Conservation (phyloP, 176 grass and related monocot species). For the Musa schizocarpa region DNA sequence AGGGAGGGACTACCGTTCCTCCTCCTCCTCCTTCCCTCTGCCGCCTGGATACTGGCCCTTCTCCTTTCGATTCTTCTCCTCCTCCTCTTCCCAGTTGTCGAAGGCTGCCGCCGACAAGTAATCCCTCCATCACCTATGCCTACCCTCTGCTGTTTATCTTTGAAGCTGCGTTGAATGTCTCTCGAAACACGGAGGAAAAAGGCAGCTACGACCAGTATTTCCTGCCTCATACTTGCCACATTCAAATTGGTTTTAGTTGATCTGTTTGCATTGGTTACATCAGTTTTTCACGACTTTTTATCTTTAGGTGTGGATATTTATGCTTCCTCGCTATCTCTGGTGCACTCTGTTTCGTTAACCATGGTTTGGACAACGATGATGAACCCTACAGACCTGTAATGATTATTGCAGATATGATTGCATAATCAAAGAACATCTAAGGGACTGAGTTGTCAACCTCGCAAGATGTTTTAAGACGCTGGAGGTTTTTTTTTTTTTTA, state of each 20-base stretch:
- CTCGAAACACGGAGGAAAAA: neutral
- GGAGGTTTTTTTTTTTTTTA: too few species aligned
- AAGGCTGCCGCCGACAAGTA: neutral
- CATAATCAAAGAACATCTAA: constrained; percentile 59
- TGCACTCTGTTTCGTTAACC: neutral
- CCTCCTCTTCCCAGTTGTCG: too few species aligned
- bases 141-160: neutral
- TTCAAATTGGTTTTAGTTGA: too few species aligned
- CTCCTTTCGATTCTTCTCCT: too few species aligned
- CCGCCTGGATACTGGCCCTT: too few species aligned
- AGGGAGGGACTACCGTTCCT: too few species aligned
- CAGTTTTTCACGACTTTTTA: too few species aligned
- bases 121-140: neutral
- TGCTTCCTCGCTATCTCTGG: neutral
- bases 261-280: too few species aligned
- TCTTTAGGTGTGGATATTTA: too few species aligned
- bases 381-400: constrained; percentile 66
- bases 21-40: too few species aligned
- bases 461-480: neutral
- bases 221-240: too few species aligned
- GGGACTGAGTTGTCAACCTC: constrained; percentile 21
- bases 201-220: neutral
- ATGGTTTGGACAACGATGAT: constrained; percentile 22
- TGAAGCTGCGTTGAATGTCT: neutral
- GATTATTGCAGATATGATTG: constrained; percentile 63